phyloP scores from a whole-genome alignment of 2,329 filamentous ascomycete genomes.

The Hymenoscyphus linearis region DNA sequence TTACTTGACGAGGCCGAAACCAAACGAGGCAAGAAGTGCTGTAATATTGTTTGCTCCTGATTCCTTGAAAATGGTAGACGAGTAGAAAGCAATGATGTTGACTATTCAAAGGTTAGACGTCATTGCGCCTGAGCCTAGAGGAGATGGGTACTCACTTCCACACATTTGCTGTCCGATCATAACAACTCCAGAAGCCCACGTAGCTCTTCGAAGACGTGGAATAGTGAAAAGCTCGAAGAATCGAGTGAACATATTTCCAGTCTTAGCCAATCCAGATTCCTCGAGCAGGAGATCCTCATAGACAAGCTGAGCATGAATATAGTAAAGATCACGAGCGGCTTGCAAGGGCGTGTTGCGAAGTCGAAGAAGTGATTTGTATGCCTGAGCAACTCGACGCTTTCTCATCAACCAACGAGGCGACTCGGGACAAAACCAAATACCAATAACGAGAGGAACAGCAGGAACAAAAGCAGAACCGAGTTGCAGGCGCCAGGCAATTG shows the following conservation, averaged over 20 bases:
- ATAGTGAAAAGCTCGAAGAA: constrained; percentile 64
- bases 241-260: constrained; percentile 54
- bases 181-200: constrained; percentile 68
- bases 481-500: constrained; percentile 57
- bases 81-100: constrained; percentile 61
- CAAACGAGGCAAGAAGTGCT: constrained; percentile 56
- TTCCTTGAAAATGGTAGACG: constrained; percentile 52
- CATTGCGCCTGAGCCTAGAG: background rate
- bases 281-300: constrained; percentile 26
- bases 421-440: constrained; percentile 63
- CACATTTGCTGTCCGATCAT: constrained; percentile 50
- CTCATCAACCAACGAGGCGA: constrained; percentile 60
- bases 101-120: constrained; percentile 44
- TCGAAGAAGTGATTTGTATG: constrained; percentile 52
- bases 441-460: constrained; percentile 49
- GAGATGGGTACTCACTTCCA: constrained; percentile 12
- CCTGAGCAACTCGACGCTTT: constrained; percentile 38
- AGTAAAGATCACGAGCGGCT: constrained; percentile 58
- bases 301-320: constrained; percentile 48
- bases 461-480: constrained; percentile 60
- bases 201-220: constrained; percentile 65
- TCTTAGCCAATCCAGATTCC: constrained; percentile 37
- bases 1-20: constrained; percentile 55
- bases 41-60: constrained; percentile 49
- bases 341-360: constrained; percentile 55